Percentiles rank a stretch among this genome's conserved stretches.
Conservation (phyloP, 2,329 filamentous ascomycete genomes). For the Aureobasidium lini region DNA sequence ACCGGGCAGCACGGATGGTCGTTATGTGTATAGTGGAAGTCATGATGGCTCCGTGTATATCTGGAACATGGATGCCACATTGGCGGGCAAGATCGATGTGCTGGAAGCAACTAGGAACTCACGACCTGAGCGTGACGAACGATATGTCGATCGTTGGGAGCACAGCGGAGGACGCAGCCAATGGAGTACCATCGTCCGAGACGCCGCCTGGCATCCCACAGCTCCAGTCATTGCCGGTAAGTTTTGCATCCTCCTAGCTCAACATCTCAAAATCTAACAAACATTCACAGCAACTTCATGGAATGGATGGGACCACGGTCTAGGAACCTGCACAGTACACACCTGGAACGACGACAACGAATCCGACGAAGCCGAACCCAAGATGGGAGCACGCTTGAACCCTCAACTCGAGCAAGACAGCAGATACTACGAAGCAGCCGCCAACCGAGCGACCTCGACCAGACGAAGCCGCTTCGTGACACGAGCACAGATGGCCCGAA, state of each 20-base stretch:
- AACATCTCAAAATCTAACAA: conserved; percentile 1
- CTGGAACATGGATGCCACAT: conserved; percentile 86
- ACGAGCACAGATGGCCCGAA: background rate
- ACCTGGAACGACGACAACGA: conserved; percentile 59
- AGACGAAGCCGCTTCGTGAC: background rate
- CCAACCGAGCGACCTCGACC: background rate
- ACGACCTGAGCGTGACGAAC: conserved; percentile 47
- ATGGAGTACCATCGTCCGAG: conserved; percentile 75
- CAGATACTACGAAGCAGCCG: conserved; percentile 32
- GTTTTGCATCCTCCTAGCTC: conserved; percentile 20
- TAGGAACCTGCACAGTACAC: conserved; percentile 71
- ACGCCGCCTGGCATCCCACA: conserved; percentile 85
- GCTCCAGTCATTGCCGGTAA: conserved; percentile 68
- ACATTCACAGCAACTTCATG: conserved; percentile 61
- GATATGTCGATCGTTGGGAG: conserved; percentile 50
- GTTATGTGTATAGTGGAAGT: conserved; percentile 90
- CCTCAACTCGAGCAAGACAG: conserved; percentile 47
- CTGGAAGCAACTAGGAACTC: conserved; percentile 58
- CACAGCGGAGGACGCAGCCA: conserved; percentile 47
- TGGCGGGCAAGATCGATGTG: conserved; percentile 73
- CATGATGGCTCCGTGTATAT: conserved; percentile 84
- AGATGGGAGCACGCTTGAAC: conserved; percentile 54
- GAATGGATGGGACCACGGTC: conserved; percentile 67
- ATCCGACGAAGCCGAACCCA: conserved; percentile 53
- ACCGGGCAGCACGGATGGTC: conserved; percentile 72